A percentile compares a stretch with the other conserved stretches of the same genome.
These are phyloP conservation scores for Trichoderma semiorbis DNA, from an alignment of 2,329 filamentous ascomycete species.

Conservation along the genomic window DNA sequence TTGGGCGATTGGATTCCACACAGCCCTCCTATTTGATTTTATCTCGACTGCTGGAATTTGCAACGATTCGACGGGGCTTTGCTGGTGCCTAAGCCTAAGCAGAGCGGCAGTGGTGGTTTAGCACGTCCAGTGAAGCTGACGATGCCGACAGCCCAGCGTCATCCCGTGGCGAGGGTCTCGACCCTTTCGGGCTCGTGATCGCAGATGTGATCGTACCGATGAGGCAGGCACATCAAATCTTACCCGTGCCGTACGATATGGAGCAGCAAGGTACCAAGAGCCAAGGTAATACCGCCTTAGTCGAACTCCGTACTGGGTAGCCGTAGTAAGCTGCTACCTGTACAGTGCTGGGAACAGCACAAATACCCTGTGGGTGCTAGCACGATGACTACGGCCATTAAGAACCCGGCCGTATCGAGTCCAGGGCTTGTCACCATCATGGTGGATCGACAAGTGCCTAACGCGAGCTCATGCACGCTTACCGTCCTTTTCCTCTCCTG, in stretches of 20 bases:
- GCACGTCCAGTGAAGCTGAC: background rate
- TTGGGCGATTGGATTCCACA: background rate
- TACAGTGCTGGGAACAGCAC: background rate
- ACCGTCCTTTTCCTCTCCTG: background rate
- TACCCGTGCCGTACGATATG: constrained; percentile 1
- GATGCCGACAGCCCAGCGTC: background rate
- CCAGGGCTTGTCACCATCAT: background rate
- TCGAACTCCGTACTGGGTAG: background rate
- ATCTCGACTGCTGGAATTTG: background rate
- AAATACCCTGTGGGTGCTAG: background rate
- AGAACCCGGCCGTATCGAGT: background rate
- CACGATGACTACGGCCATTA: background rate
- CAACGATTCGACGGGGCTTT: background rate
- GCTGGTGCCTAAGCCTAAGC: background rate
- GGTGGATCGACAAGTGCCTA: background rate
- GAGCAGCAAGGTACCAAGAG: background rate
- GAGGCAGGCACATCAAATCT: constrained; percentile 15
- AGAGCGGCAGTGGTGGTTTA: background rate
- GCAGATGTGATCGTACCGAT: constrained; percentile 14
- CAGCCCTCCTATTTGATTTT: background rate
- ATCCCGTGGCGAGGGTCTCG: background rate
- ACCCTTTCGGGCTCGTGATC: constrained; percentile 3
- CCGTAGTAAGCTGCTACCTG: background rate
- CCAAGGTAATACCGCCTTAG: background rate
- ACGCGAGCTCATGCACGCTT: background rate